Evolutionary conservation across 768 basidiomycete genomes (phyloP).

Genomic region (Boletus reticulatus): DNA sequence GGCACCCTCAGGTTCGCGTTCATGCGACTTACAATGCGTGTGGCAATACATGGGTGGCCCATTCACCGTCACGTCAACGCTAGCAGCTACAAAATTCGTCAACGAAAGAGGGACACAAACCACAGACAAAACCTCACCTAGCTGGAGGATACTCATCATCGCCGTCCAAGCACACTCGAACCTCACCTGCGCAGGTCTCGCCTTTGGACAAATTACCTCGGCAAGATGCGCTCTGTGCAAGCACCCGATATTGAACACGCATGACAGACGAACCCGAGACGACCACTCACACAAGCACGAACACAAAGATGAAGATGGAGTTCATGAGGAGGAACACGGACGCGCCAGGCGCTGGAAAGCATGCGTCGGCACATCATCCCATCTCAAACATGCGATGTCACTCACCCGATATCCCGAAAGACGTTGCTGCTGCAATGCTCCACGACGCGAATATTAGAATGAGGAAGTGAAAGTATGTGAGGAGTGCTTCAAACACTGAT

Average conservation of each 20-base stretch:
- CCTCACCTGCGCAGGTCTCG: slow-evolving; percentile 41
- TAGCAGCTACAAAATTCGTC: slow-evolving; percentile 38
- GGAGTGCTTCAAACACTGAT: slow-evolving; percentile 29
- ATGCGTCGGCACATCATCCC: not conserved
- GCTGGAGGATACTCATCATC: slow-evolving; percentile 46
- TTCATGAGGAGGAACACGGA: slow-evolving; percentile 50
- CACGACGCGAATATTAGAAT: slow-evolving; percentile 55
- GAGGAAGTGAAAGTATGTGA: slow-evolving; percentile 51
- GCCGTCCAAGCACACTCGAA: slow-evolving; percentile 59
- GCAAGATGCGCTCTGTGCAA: slow-evolving; percentile 31
- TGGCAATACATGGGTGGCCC: slow-evolving; percentile 40
- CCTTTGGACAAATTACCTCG: slow-evolving; percentile 35
- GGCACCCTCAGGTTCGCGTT: not conserved
- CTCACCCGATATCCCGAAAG: slow-evolving; percentile 39
- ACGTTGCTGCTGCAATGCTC: slow-evolving; percentile 45
- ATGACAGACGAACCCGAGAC: not conserved
- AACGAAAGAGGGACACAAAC: not conserved
- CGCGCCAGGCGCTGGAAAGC: slow-evolving; percentile 42
- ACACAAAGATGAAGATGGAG: slow-evolving; percentile 34
- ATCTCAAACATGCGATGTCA: not conserved
- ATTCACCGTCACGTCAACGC: slow-evolving; percentile 45
- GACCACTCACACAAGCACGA: slow-evolving; percentile 32
- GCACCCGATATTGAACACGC: not conserved
- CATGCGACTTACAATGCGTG: slow-evolving; percentile 31
- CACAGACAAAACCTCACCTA: slow-evolving; percentile 38